Base-by-base conservation (phyloP, 305 asterid genomes). In the Fraxinus paxiana region DNA sequence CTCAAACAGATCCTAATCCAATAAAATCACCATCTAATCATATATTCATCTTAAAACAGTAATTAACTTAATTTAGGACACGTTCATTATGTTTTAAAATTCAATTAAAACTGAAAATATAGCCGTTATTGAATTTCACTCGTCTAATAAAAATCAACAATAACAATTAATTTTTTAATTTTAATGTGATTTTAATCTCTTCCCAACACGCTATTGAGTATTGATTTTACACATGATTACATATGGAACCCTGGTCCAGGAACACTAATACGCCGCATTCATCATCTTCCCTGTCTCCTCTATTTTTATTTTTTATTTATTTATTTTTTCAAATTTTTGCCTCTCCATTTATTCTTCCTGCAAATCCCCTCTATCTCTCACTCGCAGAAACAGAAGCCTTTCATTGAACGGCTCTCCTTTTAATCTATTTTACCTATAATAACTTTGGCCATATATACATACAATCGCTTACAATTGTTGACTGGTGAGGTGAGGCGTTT, bases 401-500 rank as follows among this genome's bases (percentile, higher is more conserved):
- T 5, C 67, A 56, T 56, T 18, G 26, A 17, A 56, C 26, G 4
- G 67, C 28, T 56, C 1, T 6, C 77, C 17, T 48, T 48, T 48
- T 48, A 4, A 43, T 43, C 15, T 43, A 43, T 43, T 43, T 43
- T 12, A 43, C n/a, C 51, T n/a, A 41, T 41, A 41, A 41, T 41
- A 73, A 22, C 24, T 26, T 35, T 5, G 73, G 77, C 38, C 31
- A 63, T 17, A 28, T n/a, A 30, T 22, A 48, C 73, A 77, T 74
- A 83, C 84, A 65, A 61, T 43, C n/a, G 17, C 35, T 18, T 41
- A 38, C 48, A 71, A 38, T 15, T 35, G 31, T 30, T 33, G 4
- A 48, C 76, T 72, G 73, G 83, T 38, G 79, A 37, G 41, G 10
- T 10, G 69, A 70, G 75, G 77, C 85, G 22, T 33, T 56, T 76